These are phyloP conservation scores for Fusarium domesticum DNA, from an alignment of 2,329 filamentous ascomycete genomes.

Conservation along the genomic window DNA sequence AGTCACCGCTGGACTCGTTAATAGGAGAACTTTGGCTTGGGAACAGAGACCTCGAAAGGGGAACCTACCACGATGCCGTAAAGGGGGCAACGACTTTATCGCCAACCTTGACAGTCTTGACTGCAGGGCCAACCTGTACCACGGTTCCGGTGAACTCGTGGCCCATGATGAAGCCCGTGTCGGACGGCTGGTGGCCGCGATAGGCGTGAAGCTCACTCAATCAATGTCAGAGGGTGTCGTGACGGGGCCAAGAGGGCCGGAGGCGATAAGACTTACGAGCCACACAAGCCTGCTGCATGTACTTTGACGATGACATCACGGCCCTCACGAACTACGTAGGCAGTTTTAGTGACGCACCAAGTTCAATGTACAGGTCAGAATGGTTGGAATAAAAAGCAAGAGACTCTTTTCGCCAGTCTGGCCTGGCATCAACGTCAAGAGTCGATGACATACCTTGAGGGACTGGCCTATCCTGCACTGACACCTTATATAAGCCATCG, in stretches of 20 bases:
- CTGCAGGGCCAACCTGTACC: conserved; percentile 62
- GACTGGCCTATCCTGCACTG: conserved; percentile 74
- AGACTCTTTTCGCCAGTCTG: neutral
- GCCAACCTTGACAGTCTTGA: conserved; percentile 67
- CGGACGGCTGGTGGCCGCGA: conserved; percentile 73
- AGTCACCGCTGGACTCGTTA: conserved; percentile 45
- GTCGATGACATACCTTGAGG: conserved; percentile 59
- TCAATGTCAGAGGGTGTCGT: neutral
- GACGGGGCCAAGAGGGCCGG: neutral
- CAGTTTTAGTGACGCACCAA: conserved; percentile 8
- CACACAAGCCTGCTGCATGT: conserved; percentile 78
- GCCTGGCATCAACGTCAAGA: neutral
- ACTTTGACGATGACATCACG: conserved; percentile 82
- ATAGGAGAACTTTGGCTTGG: neutral
- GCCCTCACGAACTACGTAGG: conserved; percentile 56
- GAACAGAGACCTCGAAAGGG: neutral
- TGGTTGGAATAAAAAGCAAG: neutral
- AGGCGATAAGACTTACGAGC: conserved; percentile 59
- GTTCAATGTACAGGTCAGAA: neutral
- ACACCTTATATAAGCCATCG: conserved; percentile 71
- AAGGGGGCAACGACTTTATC: conserved; percentile 83
- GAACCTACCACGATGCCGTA: conserved; percentile 68
- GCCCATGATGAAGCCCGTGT: conserved; percentile 65
- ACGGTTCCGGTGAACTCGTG: conserved; percentile 85
- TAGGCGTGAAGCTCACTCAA: conserved; percentile 79